A percentile compares a stretch with the other conserved stretches of the same genome.
Conservation (phyloP, 192 early-diverging fungal genomes). For the Coemansia sp. region DNA sequence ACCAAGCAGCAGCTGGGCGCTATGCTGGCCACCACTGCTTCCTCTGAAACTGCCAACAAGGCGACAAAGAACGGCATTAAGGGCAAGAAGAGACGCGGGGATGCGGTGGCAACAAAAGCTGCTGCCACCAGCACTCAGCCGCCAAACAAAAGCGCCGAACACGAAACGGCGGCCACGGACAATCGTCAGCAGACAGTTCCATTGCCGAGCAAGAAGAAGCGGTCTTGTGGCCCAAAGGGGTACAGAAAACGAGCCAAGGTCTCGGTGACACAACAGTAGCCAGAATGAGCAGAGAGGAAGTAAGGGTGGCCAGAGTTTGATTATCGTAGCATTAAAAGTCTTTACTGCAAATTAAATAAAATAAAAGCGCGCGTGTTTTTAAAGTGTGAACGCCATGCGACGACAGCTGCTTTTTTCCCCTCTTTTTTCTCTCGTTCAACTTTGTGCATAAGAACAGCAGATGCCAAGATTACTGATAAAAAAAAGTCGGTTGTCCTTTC, state of each 20-base stretch:
- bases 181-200: not conserved
- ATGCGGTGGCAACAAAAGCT: not conserved
- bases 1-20: slow-evolving; percentile 15
- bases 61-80: not conserved
- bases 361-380: too few species aligned
- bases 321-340: not conserved
- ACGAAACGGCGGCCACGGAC: not conserved
- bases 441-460: too few species aligned
- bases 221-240: slow-evolving; percentile 28
- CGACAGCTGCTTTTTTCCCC: too few species aligned
- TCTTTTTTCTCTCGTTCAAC: too few species aligned
- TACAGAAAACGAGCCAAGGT: slow-evolving; percentile 19
- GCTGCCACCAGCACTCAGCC: slow-evolving; percentile 3
- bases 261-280: slow-evolving; percentile 12
- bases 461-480: too few species aligned
- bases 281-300: not conserved
- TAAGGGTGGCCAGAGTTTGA: not conserved
- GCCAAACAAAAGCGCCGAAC: not conserved
- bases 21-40: not conserved
- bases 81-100: not conserved
- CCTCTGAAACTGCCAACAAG: not conserved
- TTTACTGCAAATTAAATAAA: not conserved
- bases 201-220: slow-evolving; percentile 8
- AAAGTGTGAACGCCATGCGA: too few species aligned
- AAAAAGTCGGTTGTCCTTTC: too few species aligned